A percentile compares a stretch with the other conserved stretches of the same genome.
Conservation (phyloP, 148 eudicot species). For the Chenopodium berlandieri region DNA sequence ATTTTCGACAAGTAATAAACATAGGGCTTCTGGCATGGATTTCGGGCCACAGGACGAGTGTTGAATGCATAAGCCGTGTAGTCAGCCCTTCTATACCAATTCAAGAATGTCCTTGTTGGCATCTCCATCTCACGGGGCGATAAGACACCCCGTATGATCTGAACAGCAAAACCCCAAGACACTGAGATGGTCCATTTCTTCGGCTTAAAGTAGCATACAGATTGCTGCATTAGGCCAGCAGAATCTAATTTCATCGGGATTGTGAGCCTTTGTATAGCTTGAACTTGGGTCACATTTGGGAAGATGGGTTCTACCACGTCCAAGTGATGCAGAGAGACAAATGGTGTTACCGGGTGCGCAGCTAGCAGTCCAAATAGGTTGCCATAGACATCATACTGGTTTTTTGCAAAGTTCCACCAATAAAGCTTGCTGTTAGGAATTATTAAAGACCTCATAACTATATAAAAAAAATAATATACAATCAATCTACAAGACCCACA, state of each 20-base stretch:
- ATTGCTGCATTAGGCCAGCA: slow-evolving; percentile 81
- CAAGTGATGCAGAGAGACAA: slow-evolving; percentile 81
- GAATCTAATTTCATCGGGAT: slow-evolving; percentile 79
- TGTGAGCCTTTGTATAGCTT: slow-evolving; percentile 52
- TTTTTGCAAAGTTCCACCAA: slow-evolving; percentile 19
- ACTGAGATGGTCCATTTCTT: slow-evolving; percentile 79
- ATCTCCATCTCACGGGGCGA: slow-evolving; percentile 89
- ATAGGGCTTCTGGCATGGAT: slow-evolving; percentile 81
- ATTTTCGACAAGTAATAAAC: slow-evolving; percentile 64
- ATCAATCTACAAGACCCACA: background rate
- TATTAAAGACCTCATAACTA: slow-evolving; percentile 1
- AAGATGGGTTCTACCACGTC: slow-evolving; percentile 93
- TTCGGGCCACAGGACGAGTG: slow-evolving; percentile 72
- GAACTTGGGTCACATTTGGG: slow-evolving; percentile 62
- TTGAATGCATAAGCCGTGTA: slow-evolving; percentile 85
- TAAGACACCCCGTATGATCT: slow-evolving; percentile 66
- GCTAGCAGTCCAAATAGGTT: slow-evolving; percentile 87
- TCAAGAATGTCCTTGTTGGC: slow-evolving; percentile 92
- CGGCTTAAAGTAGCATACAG: slow-evolving; percentile 63
- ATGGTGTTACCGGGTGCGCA: slow-evolving; percentile 82
- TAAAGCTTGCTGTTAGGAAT: slow-evolving; percentile 23
- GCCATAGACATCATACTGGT: slow-evolving; percentile 85
- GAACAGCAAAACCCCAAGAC: slow-evolving; percentile 90
- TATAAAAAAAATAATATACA: background rate
- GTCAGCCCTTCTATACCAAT: slow-evolving; percentile 86